These are phyloP conservation scores for Arthromyces matolae DNA, from an alignment of 768 basidiomycete genomes.

Conservation along the genomic window DNA sequence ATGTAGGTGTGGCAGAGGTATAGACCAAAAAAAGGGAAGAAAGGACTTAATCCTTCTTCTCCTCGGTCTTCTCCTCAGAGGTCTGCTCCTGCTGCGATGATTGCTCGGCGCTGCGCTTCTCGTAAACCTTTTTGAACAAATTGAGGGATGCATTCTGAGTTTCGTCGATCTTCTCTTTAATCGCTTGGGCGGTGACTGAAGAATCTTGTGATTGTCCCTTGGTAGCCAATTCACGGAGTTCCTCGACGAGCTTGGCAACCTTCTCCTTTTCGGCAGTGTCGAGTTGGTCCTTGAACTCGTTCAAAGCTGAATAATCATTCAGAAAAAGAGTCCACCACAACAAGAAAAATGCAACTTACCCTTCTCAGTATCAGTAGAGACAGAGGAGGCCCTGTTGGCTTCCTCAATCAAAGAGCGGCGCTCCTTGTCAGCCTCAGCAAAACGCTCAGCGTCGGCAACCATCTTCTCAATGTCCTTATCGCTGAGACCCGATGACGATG, in stretches of 20 bases:
- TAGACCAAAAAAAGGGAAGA: not conserved
- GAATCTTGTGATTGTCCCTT: slow-evolving; percentile 89
- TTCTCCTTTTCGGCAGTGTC: slow-evolving; percentile 92
- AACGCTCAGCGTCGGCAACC: slow-evolving; percentile 92
- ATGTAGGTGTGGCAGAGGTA: not conserved
- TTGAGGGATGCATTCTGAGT: slow-evolving; percentile 93
- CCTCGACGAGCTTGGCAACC: slow-evolving; percentile 79
- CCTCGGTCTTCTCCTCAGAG: slow-evolving; percentile 49
- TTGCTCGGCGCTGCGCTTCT: slow-evolving; percentile 83
- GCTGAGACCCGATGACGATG: slow-evolving; percentile 92
- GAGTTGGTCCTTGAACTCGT: slow-evolving; percentile 96
- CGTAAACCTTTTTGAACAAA: slow-evolving; percentile 97
- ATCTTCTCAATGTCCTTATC: slow-evolving; percentile 98
- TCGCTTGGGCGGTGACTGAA: slow-evolving; percentile 75
- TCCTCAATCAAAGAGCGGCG: slow-evolving; percentile 90
- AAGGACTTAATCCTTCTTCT: slow-evolving; percentile 78
- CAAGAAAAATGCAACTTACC: slow-evolving; percentile 38
- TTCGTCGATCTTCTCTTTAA: slow-evolving; percentile 91
- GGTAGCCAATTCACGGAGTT: slow-evolving; percentile 83
- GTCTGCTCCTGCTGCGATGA: slow-evolving; percentile 43
- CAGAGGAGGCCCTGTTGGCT: slow-evolving; percentile 93
- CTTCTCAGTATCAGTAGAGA: slow-evolving; percentile 94
- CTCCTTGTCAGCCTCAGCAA: slow-evolving; percentile 88
- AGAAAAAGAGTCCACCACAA: too few species aligned
- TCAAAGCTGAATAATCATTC: too few species aligned